phyloP scores from a whole-genome alignment of 345 rosid species.

The Citrus reticulata region DNA sequence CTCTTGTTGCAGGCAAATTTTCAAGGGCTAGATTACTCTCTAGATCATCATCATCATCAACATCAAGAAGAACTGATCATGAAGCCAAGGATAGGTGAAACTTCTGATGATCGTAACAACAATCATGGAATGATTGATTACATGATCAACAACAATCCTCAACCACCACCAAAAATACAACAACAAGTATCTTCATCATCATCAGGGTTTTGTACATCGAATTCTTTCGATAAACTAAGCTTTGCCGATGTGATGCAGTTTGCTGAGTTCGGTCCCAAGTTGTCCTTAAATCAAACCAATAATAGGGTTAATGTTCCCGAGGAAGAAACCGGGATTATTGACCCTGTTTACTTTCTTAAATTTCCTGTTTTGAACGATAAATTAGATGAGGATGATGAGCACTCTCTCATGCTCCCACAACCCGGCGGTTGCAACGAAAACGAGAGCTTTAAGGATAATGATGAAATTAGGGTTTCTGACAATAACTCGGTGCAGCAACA shows the following conservation, averaged over 20 bases:
- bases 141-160: slow-evolving; percentile 40
- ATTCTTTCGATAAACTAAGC: slow-evolving; percentile 63
- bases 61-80: slow-evolving; percentile 17
- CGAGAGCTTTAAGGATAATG: slow-evolving; percentile 32
- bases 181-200: slow-evolving; percentile 13
- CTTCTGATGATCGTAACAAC: slow-evolving; percentile 18
- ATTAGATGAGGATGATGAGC: slow-evolving; percentile 24
- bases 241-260: slow-evolving; percentile 92
- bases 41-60: slow-evolving; percentile 33
- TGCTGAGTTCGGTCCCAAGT: slow-evolving; percentile 78
- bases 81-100: slow-evolving; percentile 28
- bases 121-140: slow-evolving; percentile 52
- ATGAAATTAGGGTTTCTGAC: slow-evolving; percentile 48
- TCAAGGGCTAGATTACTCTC: slow-evolving; percentile 42
- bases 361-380: slow-evolving; percentile 76
- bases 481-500: slow-evolving; percentile 23
- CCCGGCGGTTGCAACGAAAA: slow-evolving; percentile 19
- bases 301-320: slow-evolving; percentile 28
- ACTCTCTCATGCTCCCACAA: slow-evolving; percentile 29
- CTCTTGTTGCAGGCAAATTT: slow-evolving; percentile 45
- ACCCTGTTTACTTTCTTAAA: slow-evolving; percentile 83
- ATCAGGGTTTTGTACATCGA: slow-evolving; percentile 38
- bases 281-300: slow-evolving; percentile 55
- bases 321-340: slow-evolving; percentile 57
- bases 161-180: slow-evolving; percentile 22